phyloP scores from a whole-genome alignment of 805 yeast species.

The Saturnispora halmiae region DNA sequence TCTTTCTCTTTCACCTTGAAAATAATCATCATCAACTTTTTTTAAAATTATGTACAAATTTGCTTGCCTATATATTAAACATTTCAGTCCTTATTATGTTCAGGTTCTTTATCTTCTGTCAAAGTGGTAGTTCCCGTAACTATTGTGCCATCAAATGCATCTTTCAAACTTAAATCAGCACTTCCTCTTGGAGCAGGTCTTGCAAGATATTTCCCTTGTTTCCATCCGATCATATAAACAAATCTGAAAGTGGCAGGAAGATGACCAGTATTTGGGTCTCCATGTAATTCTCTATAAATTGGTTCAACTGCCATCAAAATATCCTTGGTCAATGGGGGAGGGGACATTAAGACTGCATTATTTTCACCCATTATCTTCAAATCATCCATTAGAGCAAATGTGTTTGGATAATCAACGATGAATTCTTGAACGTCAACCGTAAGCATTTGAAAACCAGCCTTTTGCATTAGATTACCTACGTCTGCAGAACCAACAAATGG shows the following conservation, averaged over 20 bases:
- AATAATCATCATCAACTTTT: background rate
- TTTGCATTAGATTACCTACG: slow-evolving; percentile 60
- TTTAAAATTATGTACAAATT: slow-evolving; percentile 1
- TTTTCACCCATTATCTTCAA: slow-evolving; percentile 79
- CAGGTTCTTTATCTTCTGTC: slow-evolving; percentile 13
- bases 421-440: slow-evolving; percentile 82
- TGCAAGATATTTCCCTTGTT: slow-evolving; percentile 59
- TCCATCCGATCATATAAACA: slow-evolving; percentile 86
- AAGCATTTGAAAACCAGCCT: slow-evolving; percentile 69
- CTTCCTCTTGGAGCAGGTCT: slow-evolving; percentile 66
- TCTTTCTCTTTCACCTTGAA: no score
- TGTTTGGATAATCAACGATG: slow-evolving; percentile 68
- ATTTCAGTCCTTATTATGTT: background rate
- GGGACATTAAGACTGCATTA: slow-evolving; percentile 40
- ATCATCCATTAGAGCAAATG: slow-evolving; percentile 58
- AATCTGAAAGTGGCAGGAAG: slow-evolving; percentile 77
- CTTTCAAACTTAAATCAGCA: slow-evolving; percentile 60
- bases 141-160: slow-evolving; percentile 33
- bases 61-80: background rate
- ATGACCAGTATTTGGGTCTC: slow-evolving; percentile 40
- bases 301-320: slow-evolving; percentile 67
- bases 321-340: slow-evolving; percentile 45
- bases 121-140: slow-evolving; percentile 13
- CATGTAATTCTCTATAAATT: slow-evolving; percentile 63
- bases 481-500: slow-evolving; percentile 76